phyloP scores from a whole-genome alignment of 306 rosid species.

The Medicago truncatula region MtrunA17r5.0-ANR NC_053044.1:53168501-53169000 shows the following conservation, averaged over 20 bases:
- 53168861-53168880: background rate
- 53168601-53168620: too few species aligned
- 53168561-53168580: too few species aligned
- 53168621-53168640: too few species aligned
- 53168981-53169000: background rate
- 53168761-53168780: conserved; percentile 22
- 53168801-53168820: background rate
- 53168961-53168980: background rate
- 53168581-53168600: too few species aligned
- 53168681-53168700: too few species aligned
- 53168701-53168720: too few species aligned
- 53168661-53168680: too few species aligned
- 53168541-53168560: too few species aligned
- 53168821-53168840: background rate
- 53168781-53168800: conserved; percentile 8
- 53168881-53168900: background rate
- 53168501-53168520: conserved; percentile 6
- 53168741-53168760: too few species aligned
- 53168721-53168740: too few species aligned
- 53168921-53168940: background rate
- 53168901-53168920: background rate
- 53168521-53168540: background rate
- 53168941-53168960: background rate
- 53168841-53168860: background rate
- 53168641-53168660: too few species aligned